Conservation (phyloP, 345 rosid genomes). For the Microthlaspi erraticum region DNA sequence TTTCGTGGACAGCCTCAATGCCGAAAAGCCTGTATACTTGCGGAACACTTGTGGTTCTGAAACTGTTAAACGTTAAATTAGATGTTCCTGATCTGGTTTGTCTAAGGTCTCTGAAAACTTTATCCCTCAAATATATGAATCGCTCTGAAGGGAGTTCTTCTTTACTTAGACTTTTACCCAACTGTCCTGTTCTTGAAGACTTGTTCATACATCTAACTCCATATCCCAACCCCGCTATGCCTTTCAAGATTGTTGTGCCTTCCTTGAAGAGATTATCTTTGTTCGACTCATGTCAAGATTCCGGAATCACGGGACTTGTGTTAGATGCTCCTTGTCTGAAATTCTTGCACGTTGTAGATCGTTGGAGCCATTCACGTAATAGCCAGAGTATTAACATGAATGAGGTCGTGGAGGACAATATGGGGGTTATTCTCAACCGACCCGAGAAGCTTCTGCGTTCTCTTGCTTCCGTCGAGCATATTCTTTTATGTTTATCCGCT, state of each 20-base stretch:
- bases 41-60: slow-evolving; percentile 33
- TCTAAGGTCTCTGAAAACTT: slow-evolving; percentile 26
- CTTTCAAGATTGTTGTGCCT: slow-evolving; percentile 22
- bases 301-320: slow-evolving; percentile 9
- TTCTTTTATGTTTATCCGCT: slow-evolving; percentile 34
- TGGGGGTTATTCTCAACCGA: slow-evolving; percentile 10
- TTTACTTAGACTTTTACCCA: slow-evolving; percentile 15
- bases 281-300: not conserved
- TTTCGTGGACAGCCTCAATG: not conserved
- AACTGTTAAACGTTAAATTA: not conserved
- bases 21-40: slow-evolving; percentile 22
- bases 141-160: not conserved
- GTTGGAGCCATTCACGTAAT: not conserved
- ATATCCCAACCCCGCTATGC: not conserved
- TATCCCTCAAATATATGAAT: not conserved
- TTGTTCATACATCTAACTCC: not conserved
- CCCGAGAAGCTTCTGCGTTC: slow-evolving; percentile 24
- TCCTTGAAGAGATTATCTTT: slow-evolving; percentile 22
- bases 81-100: slow-evolving; percentile 29
- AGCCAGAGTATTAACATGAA: not conserved
- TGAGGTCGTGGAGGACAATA: slow-evolving; percentile 3
- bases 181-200: slow-evolving; percentile 37
- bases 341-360: slow-evolving; percentile 22
- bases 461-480: slow-evolving; percentile 19
- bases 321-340: slow-evolving; percentile 21